phyloP scores from a whole-genome alignment of 202 grass and related monocot genomes.

The Bolboschoenoplectus hybrid region DNA sequence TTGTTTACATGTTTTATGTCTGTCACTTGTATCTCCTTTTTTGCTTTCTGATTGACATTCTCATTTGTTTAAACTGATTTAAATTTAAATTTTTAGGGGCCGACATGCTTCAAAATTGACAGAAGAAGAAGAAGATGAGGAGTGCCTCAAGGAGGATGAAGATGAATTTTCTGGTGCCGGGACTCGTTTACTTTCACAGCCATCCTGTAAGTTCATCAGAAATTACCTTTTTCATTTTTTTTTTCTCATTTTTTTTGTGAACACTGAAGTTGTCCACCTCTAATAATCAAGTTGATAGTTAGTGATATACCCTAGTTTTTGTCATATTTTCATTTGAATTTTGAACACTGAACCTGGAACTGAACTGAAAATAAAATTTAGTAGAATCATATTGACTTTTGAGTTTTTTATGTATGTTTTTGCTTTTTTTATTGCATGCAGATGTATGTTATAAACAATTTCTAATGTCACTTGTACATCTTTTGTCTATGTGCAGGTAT shows the following conservation, averaged over 20 bases:
- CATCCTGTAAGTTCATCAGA: slow-evolving; percentile 65
- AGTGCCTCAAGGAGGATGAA: slow-evolving; percentile 79
- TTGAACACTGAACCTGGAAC: background rate
- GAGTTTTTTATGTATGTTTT: slow-evolving; percentile 5
- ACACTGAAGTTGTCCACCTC: slow-evolving; percentile 11
- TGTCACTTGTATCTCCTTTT: background rate
- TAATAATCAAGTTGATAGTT: slow-evolving; percentile 13
- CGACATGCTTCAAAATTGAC: slow-evolving; percentile 78
- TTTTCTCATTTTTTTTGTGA: slow-evolving; percentile 23
- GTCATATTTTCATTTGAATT: background rate
- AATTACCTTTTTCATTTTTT: slow-evolving; percentile 34
- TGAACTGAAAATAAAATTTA: slow-evolving; percentile 22
- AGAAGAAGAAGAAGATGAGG: slow-evolving; percentile 84
- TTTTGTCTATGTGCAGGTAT: slow-evolving; percentile 56
- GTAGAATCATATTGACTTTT: slow-evolving; percentile 19
- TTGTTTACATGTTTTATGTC: slow-evolving; percentile 24
- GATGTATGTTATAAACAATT: background rate
- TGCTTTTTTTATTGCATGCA: slow-evolving; percentile 12
- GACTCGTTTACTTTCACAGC: slow-evolving; percentile 64
- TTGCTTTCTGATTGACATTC: slow-evolving; percentile 19
- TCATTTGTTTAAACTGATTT: slow-evolving; percentile 43
- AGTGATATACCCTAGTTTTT: background rate
- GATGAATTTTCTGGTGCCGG: slow-evolving; percentile 56
- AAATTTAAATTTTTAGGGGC: slow-evolving; percentile 53
- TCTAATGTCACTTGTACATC: slow-evolving; percentile 9